Base-by-base conservation (phyloP, 108 stramenopile species). In the Seminavis robusta region DNA sequence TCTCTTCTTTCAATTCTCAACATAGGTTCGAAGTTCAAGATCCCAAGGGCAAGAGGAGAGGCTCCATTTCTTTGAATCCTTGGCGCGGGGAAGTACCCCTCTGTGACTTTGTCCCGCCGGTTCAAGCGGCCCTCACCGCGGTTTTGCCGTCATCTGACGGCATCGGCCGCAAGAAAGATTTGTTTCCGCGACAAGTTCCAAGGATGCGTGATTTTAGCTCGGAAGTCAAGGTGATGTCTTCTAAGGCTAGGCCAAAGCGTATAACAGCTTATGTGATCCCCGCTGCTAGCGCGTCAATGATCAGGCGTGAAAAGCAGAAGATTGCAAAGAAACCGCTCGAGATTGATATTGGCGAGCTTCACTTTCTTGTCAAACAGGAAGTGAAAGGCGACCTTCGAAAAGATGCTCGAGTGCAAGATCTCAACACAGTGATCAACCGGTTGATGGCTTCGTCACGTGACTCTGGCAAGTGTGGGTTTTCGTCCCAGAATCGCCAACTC, bases 321-420 rank as follows among this genome's bases (percentile, higher is more conserved):
- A 2, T 15, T 34, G 16, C 4, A 25, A 52, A 4, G 26, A 23
- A 32, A 61, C 30, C 37, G 30, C 15, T 17, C 21, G 39, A 16
- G n/a, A 56, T 26, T 19, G 24, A 30, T 45, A 66, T 80, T 31
- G 87, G 90, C 19, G 88, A 93, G 59, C 50, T 94, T 51, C 89
- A 94, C 47, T 97, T 99, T 50, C 82, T 99, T 23, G 92, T 98
- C 30, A 99, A 99, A 71, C 85, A 95, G 65, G 99, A 99, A 61
- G 85, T 78, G 19, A 88, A 93, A 54, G 99, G 99, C 8, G 99
- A 99, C 59, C 80, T 99, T 27, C 74, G 99, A 23, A 99, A 99
- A 80, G 99, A 99, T 64, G 94, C 97, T 26, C 84, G 98, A 39
- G 90, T 99, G 32, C 98, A 98, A 80, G 99, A 99, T 54, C 73